A percentile compares a stretch with the other conserved stretches of the same genome.
These are phyloP conservation scores for Mychonastes homosphaera DNA, from an alignment of 139 green algal species.

Conservation along the genomic window DNA sequence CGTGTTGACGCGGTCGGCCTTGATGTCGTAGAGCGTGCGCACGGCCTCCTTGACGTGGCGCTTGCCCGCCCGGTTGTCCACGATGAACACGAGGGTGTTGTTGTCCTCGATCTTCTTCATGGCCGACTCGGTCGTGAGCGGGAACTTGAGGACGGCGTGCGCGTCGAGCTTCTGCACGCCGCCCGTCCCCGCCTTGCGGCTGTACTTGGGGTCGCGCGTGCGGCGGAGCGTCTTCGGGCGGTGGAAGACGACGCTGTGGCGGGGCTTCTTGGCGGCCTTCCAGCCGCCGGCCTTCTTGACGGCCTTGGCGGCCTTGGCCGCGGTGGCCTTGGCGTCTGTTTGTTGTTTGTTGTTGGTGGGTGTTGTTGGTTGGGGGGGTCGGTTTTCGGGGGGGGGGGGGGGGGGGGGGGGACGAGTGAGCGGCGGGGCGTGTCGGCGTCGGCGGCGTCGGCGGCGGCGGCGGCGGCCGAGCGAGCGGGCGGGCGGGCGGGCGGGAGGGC, in stretches of 20 bases:
- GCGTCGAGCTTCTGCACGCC: constrained; percentile 62
- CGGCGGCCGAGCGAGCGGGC: no score
- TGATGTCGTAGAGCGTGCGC: constrained; percentile 92
- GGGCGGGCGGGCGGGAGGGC: no score
- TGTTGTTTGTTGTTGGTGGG: no score
- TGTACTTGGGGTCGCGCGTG: constrained; percentile 73
- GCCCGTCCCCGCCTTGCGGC: constrained; percentile 64
- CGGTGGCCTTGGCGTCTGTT: constrained; percentile 53
- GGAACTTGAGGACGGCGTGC: constrained; percentile 88
- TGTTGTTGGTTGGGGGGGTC: no score
- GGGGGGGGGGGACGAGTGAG: no score
- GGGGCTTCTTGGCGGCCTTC: constrained; percentile 70
- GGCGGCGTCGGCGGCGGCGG: no score
- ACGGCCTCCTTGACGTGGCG: constrained; percentile 92
- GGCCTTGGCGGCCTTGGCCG: constrained; percentile 65
- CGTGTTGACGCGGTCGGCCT: constrained; percentile 97
- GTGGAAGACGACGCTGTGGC: constrained; percentile 78
- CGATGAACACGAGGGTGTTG: constrained; percentile 98
- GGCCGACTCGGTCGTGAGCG: constrained; percentile 95
- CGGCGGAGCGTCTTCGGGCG: constrained; percentile 85
- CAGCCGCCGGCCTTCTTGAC: constrained; percentile 77
- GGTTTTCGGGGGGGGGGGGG: no score
- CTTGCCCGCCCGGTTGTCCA: constrained; percentile 79
- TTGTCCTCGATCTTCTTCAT: constrained; percentile 99
- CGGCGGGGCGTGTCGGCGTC: no score